Base-by-base conservation (phyloP, 768 basidiomycete genomes). In the Serendipita sp. region DNA sequence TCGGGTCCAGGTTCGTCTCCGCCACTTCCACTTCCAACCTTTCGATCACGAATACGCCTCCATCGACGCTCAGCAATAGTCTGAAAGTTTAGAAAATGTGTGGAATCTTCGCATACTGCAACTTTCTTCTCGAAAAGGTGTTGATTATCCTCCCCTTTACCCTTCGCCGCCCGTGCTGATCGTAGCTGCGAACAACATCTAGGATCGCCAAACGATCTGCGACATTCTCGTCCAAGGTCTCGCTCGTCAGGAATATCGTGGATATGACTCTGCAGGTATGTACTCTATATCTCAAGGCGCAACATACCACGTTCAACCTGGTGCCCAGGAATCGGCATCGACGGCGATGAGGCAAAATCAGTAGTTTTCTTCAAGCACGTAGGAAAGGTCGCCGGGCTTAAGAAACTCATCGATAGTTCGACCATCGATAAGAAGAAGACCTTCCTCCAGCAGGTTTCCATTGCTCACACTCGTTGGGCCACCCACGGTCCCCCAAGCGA, bases 401-500 rank as follows among this genome's bases (percentile, higher is more conserved):
- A 92, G 74, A 89, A 95, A 78, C 84, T 86, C 76, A 93, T 96
- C 71, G 83, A 85, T 45, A 77, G 78, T 65, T 84, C 89, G 34
- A 74, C 72, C 68, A 70, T 92, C 70, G 81, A 95, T 73, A 85
- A 88, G 66, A 76, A 80, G 72, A 92, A 90, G 79, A 79, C 82
- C 44, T 86, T 83, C 75, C 72, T 91, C 63, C 84, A 86, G 46
- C 93, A 97, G 76, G 92, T 94, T 51, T 92, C 92, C 45, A 97
- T 99, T 76, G 95, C 95, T 11, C 96, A 99, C 77, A 99, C 96
- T 11, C 90, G 96, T 69, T 99, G 96, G 96, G 96, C 96, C 1
- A 99, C 96, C 18, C 96, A 99, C 73, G 96, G 96, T 44, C 83
- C 86, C 18, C 94, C 93, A 24, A 88, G 86, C 2, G 81, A 84